These are phyloP conservation scores for Beauveria varroae DNA, from an alignment of 2,329 filamentous ascomycete species.

Conservation along the genomic window DNA sequence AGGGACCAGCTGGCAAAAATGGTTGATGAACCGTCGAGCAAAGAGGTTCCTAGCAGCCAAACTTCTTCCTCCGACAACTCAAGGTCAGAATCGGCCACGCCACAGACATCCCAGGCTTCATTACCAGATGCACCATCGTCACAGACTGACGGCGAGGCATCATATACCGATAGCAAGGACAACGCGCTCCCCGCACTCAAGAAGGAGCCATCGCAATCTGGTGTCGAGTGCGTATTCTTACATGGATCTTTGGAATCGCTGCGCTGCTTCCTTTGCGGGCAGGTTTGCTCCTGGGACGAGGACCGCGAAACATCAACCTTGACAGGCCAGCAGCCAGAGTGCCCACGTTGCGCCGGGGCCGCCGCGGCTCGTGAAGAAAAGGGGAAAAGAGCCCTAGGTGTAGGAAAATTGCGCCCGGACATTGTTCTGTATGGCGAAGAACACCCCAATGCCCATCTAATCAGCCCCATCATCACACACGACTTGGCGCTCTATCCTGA, in stretches of 20 bases:
- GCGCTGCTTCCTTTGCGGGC: constrained; percentile 55
- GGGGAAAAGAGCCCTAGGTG: constrained; percentile 59
- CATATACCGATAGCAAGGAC: constrained; percentile 16
- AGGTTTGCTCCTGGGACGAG: constrained; percentile 53
- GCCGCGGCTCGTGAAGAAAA: constrained; percentile 55
- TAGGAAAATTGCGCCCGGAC: constrained; percentile 62
- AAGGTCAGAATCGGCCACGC: neutral
- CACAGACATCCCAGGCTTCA: constrained; percentile 1
- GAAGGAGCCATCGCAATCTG: constrained; percentile 27
- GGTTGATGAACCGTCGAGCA: constrained; percentile 26
- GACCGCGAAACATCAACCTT: constrained; percentile 49
- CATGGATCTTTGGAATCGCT: constrained; percentile 61
- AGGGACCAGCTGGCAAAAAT: constrained; percentile 28
- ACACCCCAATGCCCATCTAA: constrained; percentile 59
- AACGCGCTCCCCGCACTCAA: constrained; percentile 11
- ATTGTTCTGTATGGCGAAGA: constrained; percentile 71
- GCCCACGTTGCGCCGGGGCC: constrained; percentile 56
- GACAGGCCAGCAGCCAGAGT: constrained; percentile 58
- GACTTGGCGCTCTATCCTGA: constrained; percentile 59
- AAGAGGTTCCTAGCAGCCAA: constrained; percentile 11
- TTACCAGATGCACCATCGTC: neutral
- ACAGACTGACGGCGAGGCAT: constrained; percentile 15
- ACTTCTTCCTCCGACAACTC: constrained; percentile 8
- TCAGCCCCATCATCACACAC: constrained; percentile 60
- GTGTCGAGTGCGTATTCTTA: constrained; percentile 61